Evolutionary conservation across 2,329 filamentous ascomycete species (phyloP).

Genomic region (Pestalotiopsis sp.): DNA sequence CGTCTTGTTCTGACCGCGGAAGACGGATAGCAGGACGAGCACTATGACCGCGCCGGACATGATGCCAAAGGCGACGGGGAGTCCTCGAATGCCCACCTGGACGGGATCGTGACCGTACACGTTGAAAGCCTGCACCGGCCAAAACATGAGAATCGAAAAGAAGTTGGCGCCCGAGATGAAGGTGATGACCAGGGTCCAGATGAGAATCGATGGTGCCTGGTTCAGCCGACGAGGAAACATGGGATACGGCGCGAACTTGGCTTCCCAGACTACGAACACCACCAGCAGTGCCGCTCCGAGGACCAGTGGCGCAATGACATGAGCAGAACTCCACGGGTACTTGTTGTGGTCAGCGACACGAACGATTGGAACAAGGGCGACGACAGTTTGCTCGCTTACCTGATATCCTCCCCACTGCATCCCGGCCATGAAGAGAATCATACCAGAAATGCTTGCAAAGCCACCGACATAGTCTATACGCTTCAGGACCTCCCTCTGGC

Average conservation of each 20-base stretch:
- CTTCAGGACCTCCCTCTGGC: conserved; percentile 40
- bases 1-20: conserved; percentile 60
- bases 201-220: conserved; percentile 51
- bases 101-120: conserved; percentile 68
- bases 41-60: conserved; percentile 62
- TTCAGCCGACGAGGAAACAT: conserved; percentile 44
- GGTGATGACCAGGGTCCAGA: conserved; percentile 58
- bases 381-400: conserved; percentile 17
- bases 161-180: conserved; percentile 64
- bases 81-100: conserved; percentile 64
- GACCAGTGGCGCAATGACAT: conserved; percentile 42
- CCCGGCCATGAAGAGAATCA: conserved; percentile 54
- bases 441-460: conserved; percentile 48
- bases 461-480: conserved; percentile 56
- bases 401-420: conserved; percentile 42
- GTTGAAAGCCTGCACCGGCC: conserved; percentile 67
- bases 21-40: conserved; percentile 58
- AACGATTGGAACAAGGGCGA: background rate
- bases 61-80: conserved; percentile 68
- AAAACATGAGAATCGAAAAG: conserved; percentile 60
- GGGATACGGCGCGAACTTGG: conserved; percentile 40
- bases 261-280: conserved; percentile 39
- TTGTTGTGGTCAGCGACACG: conserved; percentile 13
- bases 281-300: conserved; percentile 41
- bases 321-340: conserved; percentile 38